Conservation (phyloP, 352 stramenopile species). For the Pythium guiyangense region DNA sequence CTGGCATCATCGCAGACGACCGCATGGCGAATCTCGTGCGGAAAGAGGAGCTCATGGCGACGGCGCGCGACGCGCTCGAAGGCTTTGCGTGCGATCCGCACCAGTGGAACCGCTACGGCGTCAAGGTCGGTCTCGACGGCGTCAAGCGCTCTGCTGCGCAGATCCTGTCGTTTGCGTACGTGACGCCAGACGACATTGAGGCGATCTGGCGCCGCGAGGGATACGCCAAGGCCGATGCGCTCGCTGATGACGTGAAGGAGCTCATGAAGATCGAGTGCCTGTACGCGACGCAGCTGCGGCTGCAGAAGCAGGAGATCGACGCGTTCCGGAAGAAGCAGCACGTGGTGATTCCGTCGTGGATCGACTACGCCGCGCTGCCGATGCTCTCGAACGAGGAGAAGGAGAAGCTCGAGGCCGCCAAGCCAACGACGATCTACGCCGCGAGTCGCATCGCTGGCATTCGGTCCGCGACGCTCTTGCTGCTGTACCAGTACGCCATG, state of each 20-base stretch:
- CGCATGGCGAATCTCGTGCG: slow-evolving; percentile 80
- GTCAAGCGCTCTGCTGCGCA: slow-evolving; percentile 77
- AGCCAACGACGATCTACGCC: slow-evolving; percentile 92
- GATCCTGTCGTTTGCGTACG: slow-evolving; percentile 64
- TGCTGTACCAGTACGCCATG: slow-evolving; percentile 73
- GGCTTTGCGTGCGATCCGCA: slow-evolving; percentile 64
- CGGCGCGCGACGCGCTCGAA: slow-evolving; percentile 43
- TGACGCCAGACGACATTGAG: slow-evolving; percentile 54
- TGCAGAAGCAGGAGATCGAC: slow-evolving; percentile 96
- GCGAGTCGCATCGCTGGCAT: slow-evolving; percentile 93
- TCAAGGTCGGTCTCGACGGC: slow-evolving; percentile 70
- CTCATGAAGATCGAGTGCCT: slow-evolving; percentile 87
- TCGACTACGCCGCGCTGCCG: slow-evolving; percentile 92
- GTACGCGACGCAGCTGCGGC: slow-evolving; percentile 91
- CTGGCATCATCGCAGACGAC: slow-evolving; percentile 66
- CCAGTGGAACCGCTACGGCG: slow-evolving; percentile 81
- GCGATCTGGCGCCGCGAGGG: slow-evolving; percentile 40
- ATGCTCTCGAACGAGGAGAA: slow-evolving; percentile 95
- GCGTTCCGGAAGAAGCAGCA: slow-evolving; percentile 93
- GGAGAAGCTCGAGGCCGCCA: slow-evolving; percentile 87
- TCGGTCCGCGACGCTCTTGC: slow-evolving; percentile 67
- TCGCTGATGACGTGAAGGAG: slow-evolving; percentile 34
- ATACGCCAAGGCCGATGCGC: slow-evolving; percentile 50
- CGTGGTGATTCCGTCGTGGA: slow-evolving; percentile 89
- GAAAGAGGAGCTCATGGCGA: slow-evolving; percentile 76